A percentile compares a stretch with the other conserved stretches of the same genome.
Evolutionary conservation across 805 yeast genomes (phyloP).

Genomic region (Pichia cabralensis): DNA sequence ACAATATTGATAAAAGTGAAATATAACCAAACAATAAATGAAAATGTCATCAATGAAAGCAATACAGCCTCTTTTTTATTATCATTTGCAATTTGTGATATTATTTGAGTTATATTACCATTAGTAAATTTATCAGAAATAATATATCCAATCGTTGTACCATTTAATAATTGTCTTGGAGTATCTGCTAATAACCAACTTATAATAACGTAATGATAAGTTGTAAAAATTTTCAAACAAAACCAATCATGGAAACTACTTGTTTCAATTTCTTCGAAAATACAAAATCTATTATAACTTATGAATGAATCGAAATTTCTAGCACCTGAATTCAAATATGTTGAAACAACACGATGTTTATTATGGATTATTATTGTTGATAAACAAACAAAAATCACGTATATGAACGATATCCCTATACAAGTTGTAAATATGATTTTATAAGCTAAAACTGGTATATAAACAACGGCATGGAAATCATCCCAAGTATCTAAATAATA

Average conservation of each 20-base stretch:
- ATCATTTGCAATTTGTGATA: constrained; percentile 47
- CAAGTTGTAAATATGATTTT: constrained; percentile 41
- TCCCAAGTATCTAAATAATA: constrained; percentile 51
- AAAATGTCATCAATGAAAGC: constrained; percentile 63
- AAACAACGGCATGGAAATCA: constrained; percentile 22
- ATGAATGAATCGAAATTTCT: constrained; percentile 45
- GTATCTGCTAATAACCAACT: constrained; percentile 65
- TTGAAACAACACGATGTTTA: constrained; percentile 56
- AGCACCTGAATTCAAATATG: constrained; percentile 60
- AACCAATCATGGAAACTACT: constrained; percentile 61
- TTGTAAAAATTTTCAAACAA: constrained; percentile 54
- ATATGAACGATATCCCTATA: constrained; percentile 57
- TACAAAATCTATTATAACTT: constrained; percentile 59
- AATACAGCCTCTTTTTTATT: constrained; percentile 62
- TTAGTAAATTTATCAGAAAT: constrained; percentile 33
- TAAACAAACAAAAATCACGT: constrained; percentile 46
- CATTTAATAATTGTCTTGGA: constrained; percentile 81
- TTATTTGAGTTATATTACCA: constrained; percentile 32
- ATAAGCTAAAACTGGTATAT: constrained; percentile 24
- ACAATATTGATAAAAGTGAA: constrained; percentile 31
- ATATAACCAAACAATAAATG: constrained; percentile 64
- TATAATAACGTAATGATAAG: constrained; percentile 51
- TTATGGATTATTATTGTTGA: constrained; percentile 49
- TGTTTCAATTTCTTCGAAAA: constrained; percentile 56
- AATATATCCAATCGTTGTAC: constrained; percentile 54